Percentiles rank a stretch among this genome's conserved stretches.
Evolutionary conservation across 306 rosid species (phyloP).

Genomic region (Lupinus albus): DNA sequence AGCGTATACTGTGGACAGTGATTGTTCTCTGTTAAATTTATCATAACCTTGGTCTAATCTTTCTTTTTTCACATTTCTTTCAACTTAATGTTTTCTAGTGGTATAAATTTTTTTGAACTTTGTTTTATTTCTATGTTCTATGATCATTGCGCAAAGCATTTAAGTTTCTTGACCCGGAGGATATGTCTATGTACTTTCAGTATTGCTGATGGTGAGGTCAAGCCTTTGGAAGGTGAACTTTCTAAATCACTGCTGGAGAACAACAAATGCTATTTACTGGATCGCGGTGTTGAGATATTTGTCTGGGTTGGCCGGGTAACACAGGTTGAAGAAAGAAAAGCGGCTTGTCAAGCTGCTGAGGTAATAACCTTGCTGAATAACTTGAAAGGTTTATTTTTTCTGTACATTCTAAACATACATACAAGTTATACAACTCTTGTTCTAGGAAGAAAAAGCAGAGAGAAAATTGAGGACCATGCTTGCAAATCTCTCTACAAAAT

Average conservation of each 20-base stretch:
- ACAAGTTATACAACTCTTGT: too few relatives aligned
- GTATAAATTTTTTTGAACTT: conserved; percentile 24
- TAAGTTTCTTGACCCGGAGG: conserved; percentile 31
- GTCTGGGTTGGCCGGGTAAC: conserved; percentile 95
- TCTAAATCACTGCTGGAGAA: conserved; percentile 87
- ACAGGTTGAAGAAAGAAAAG: conserved; percentile 95
- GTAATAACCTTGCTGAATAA: conserved; percentile 45
- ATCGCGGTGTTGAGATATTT: conserved; percentile 88
- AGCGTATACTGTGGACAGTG: neutral
- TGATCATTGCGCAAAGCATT: conserved; percentile 24
- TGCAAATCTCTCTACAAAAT: too few relatives aligned
- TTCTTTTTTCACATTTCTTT: conserved; percentile 13
- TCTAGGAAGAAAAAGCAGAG: too few relatives aligned
- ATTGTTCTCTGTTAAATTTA: conserved; percentile 29
- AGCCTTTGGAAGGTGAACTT: conserved; percentile 76
- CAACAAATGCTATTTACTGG: conserved; percentile 87
- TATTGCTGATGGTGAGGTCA: conserved; percentile 75
- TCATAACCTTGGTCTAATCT: conserved; percentile 1
- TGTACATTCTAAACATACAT: too few relatives aligned
- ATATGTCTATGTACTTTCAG: conserved; percentile 51
- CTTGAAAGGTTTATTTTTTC: too few relatives aligned
- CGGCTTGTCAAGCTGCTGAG: conserved; percentile 87
- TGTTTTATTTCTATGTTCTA: conserved; percentile 8
- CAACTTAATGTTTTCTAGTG: conserved; percentile 17
- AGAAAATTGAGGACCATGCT: too few relatives aligned